These are phyloP conservation scores for Dendrocalamus latiflorus DNA, from an alignment of 202 grass and related monocot genomes.

Conservation along the genomic window DNA sequence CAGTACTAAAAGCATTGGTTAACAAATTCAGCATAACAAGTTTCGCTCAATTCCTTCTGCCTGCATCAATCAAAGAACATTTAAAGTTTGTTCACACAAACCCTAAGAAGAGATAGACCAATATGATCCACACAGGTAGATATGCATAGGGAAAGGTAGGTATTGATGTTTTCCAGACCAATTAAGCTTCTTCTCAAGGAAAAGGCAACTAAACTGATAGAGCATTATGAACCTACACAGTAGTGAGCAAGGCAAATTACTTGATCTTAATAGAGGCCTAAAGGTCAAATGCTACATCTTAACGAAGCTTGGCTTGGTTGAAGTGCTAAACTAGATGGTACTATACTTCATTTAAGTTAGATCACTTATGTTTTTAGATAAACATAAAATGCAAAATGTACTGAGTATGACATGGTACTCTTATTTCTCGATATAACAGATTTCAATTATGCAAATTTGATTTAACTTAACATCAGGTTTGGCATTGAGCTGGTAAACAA, in stretches of 20 bases:
- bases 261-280: neutral
- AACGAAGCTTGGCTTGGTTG: neutral
- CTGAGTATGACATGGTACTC: neutral
- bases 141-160: neutral
- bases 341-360: neutral
- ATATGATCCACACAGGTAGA: neutral
- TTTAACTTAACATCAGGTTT: neutral
- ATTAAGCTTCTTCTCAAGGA: neutral
- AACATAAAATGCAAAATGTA: neutral
- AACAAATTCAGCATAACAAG: slow-evolving; percentile 94
- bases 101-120: slow-evolving; percentile 42
- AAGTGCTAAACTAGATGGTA: neutral
- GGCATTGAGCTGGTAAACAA: neutral
- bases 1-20: slow-evolving; percentile 84
- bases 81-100: slow-evolving; percentile 75
- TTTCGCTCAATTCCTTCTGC: slow-evolving; percentile 85
- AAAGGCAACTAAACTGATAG: neutral
- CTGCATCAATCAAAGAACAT: slow-evolving; percentile 73
- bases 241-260: neutral
- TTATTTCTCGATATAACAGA: neutral
- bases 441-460: neutral
- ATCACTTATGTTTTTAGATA: neutral
- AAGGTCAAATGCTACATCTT: neutral
- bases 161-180: neutral
- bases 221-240: neutral